Conservation (phyloP, 2,329 filamentous ascomycete species). For the Alternaria arborescens region DNA sequence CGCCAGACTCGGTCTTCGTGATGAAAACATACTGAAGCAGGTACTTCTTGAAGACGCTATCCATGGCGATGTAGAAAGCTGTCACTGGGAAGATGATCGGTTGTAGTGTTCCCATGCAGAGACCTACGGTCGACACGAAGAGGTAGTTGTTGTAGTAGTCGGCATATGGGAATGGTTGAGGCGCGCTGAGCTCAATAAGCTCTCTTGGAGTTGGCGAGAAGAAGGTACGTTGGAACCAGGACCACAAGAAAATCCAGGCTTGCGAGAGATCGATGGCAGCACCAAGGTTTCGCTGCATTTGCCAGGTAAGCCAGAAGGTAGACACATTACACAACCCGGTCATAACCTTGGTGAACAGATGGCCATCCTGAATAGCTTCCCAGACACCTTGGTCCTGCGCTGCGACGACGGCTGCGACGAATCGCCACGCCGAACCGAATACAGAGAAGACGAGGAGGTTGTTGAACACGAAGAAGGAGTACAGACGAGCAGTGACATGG, state of each 20-base stretch:
- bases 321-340: constrained; percentile 81
- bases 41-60: constrained; percentile 93
- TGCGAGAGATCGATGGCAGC: constrained; percentile 84
- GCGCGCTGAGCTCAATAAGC: constrained; percentile 90
- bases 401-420: constrained; percentile 71
- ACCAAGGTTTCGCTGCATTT: constrained; percentile 90
- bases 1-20: constrained; percentile 95
- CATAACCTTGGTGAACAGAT: constrained; percentile 73
- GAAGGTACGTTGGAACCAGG: constrained; percentile 82
- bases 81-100: constrained; percentile 86
- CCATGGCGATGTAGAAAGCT: constrained; percentile 86
- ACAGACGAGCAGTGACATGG: constrained; percentile 89
- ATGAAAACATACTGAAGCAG: constrained; percentile 84
- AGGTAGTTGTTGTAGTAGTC: constrained; percentile 98
- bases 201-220: constrained; percentile 87
- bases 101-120: constrained; percentile 85
- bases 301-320: constrained; percentile 88
- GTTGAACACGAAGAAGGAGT: constrained; percentile 98
- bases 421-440: constrained; percentile 86
- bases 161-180: constrained; percentile 90
- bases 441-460: constrained; percentile 92
- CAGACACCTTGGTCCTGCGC: constrained; percentile 66
- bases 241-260: constrained; percentile 79
- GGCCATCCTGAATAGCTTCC: constrained; percentile 70
- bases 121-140: constrained; percentile 86